Base-by-base conservation (phyloP, 2,329 filamentous ascomycete species). In the Diplocarpon rosae region DNA sequence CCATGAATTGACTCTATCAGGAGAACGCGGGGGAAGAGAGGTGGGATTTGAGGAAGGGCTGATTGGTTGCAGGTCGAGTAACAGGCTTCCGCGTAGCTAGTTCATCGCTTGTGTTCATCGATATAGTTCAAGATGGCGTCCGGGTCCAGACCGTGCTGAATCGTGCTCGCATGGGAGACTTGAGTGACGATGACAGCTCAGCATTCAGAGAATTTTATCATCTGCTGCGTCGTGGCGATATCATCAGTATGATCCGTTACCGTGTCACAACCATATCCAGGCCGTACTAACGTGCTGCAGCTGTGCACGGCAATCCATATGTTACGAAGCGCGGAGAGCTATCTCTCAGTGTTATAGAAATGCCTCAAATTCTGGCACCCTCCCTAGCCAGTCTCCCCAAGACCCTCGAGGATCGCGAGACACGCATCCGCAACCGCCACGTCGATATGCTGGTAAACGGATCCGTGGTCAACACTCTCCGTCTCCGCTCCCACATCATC, bases 371-470 rank as follows among this genome's bases (percentile, higher is more conserved):
- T 10, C 66, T 94, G 37, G 76, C 86, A 12, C 89, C 89, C 1
- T 80, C 83, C 54, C 70, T 95, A 48, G 84, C 90, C 54, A 80
- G 83, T 52, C 71, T 95, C 12, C 92, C 92, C 0, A 70, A 79
- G 29, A 73, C 73, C 44, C 68, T 93, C 38, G 72, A 73, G 38
- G 79, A 88, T 59, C 71, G 76, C 34, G 84, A 90, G 62, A 83
- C 77, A 30, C 78, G 78, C 52, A 80, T 83, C 32, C 77, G 83
- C 50, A 78, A 83, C 53, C 85, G 87, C 16, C 89, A 96, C 66
- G 73, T 95, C 32, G 86, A 95, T 63, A 78, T 94, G 63, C 73
- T 95, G 27, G 80, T 90, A 45, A 85, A 90, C 62, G 72, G 71
- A 29, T 67, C 74, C 32, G 73, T 78, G 2, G 69, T 78, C 11